Evolutionary conservation across 2,329 filamentous ascomycete species (phyloP).

Genomic region (Aspergillus thermomutatus): DNA sequence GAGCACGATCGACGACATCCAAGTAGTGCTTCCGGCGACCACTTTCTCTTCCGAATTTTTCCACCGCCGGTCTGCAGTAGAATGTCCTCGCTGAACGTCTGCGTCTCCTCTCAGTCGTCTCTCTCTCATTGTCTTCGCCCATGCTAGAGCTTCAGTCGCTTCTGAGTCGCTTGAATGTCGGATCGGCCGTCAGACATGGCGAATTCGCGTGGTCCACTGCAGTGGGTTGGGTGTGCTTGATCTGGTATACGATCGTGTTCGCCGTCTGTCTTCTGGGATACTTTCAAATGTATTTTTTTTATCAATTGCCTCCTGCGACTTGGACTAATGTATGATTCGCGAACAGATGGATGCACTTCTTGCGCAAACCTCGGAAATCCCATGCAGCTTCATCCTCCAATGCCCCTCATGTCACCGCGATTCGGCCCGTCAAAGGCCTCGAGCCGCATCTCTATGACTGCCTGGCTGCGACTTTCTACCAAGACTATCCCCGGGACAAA

Average conservation of each 20-base stretch:
- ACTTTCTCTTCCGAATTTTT: background rate
- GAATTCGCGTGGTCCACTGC: slow-evolving; percentile 34
- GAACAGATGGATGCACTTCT: slow-evolving; percentile 54
- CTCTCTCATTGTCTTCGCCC: slow-evolving; percentile 15
- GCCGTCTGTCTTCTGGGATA: slow-evolving; percentile 58
- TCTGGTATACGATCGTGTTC: slow-evolving; percentile 56
- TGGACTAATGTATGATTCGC: slow-evolving; percentile 7
- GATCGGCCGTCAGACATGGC: slow-evolving; percentile 27
- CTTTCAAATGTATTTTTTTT: slow-evolving; percentile 52
- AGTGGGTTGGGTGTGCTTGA: slow-evolving; percentile 46
- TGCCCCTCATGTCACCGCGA: slow-evolving; percentile 80
- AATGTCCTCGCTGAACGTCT: slow-evolving; percentile 12
- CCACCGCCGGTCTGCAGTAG: slow-evolving; percentile 6
- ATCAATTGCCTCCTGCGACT: background rate
- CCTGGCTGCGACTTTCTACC: slow-evolving; percentile 77
- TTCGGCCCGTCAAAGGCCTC: slow-evolving; percentile 88
- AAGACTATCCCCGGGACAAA: slow-evolving; percentile 73
- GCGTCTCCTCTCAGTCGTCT: background rate
- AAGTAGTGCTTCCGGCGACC: background rate
- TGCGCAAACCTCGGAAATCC: slow-evolving; percentile 42
- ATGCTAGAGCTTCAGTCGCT: slow-evolving; percentile 28
- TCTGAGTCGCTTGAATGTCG: slow-evolving; percentile 17
- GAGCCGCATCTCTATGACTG: slow-evolving; percentile 91
- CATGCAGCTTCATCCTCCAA: slow-evolving; percentile 40
- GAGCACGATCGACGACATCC: background rate